Evolutionary conservation across 2,329 filamentous ascomycete genomes (phyloP).

Genomic region (Exophiala mesophila): DNA sequence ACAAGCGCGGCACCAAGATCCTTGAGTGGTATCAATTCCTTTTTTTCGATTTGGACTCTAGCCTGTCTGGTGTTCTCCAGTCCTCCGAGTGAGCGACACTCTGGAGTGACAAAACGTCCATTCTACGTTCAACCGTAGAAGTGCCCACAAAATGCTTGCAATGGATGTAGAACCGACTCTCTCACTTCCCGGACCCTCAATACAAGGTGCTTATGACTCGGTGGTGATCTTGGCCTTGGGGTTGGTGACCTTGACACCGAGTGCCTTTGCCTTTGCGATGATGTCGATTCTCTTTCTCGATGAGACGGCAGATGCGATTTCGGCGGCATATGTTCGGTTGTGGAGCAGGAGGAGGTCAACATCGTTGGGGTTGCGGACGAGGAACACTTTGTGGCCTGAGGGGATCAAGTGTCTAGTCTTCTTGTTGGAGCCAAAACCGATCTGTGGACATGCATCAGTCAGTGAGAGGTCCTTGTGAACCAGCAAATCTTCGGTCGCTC

Average conservation of each 20-base stretch:
- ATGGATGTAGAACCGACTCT: neutral
- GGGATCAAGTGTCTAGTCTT: constrained; percentile 99
- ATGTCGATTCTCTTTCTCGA: constrained; percentile 99
- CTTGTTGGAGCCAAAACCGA: constrained; percentile 98
- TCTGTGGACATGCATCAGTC: too few species aligned
- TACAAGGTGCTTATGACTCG: constrained; percentile 60
- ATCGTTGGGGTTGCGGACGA: constrained; percentile 94
- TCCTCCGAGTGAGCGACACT: too few species aligned
- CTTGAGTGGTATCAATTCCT: neutral
- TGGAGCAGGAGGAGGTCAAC: constrained; percentile 99
- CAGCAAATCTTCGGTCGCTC: too few species aligned
- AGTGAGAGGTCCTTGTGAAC: too few species aligned
- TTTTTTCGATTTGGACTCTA: neutral
- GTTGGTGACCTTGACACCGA: constrained; percentile 99
- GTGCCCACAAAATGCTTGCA: neutral
- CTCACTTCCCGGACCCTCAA: neutral
- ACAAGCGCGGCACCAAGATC: too few species aligned
- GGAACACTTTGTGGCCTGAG: constrained; percentile 99
- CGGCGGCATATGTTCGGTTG: constrained; percentile 98
- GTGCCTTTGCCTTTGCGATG: constrained; percentile 91
- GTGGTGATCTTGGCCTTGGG: constrained; percentile 98
- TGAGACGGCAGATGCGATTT: constrained; percentile 97
- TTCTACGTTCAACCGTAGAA: neutral
- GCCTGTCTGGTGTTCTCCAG: neutral
- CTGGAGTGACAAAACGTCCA: too few species aligned